phyloP scores from a whole-genome alignment of 1,284 basidiomycete genomes.

The Trichosporon faecale region DNA sequence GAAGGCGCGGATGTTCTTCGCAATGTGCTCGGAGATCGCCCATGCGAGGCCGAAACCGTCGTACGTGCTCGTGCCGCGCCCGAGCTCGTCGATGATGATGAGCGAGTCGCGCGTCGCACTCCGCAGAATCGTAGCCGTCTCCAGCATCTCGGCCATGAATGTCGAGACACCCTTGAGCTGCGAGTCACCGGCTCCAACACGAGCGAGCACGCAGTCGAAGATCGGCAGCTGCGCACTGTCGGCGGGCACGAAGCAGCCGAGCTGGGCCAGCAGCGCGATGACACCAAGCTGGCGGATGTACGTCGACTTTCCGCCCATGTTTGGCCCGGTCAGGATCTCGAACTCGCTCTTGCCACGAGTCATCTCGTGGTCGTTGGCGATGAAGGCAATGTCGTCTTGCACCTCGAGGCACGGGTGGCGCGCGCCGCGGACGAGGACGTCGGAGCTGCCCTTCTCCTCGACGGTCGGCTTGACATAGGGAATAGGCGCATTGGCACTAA shows the following conservation, averaged over 20 bases:
- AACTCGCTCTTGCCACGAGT: constrained; percentile 52
- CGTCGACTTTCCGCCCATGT: constrained; percentile 94
- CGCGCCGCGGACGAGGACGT: constrained; percentile 72
- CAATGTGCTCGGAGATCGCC: constrained; percentile 99
- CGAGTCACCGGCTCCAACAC: constrained; percentile 96
- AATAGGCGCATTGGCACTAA: constrained; percentile 79
- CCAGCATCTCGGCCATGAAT: constrained; percentile 98
- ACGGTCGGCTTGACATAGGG: constrained; percentile 67
- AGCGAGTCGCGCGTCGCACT: constrained; percentile 88
- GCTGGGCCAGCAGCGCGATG: constrained; percentile 91
- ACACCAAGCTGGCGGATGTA: constrained; percentile 90
- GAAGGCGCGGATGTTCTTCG: constrained; percentile 83
- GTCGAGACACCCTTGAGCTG: constrained; percentile 97
- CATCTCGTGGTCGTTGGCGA: constrained; percentile 71
- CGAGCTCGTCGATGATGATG: constrained; percentile 97
- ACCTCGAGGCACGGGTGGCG: constrained; percentile 96
- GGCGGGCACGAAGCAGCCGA: constrained; percentile 93
- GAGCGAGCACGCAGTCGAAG: constrained; percentile 92
- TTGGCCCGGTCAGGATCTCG: constrained; percentile 67
- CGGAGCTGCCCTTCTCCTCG: constrained; percentile 69
- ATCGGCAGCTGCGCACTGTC: constrained; percentile 79
- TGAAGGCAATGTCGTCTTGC: constrained; percentile 92
- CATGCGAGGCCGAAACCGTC: constrained; percentile 98
- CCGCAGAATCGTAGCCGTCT: constrained; percentile 90
- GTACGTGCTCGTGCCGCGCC: constrained; percentile 96